Percentiles rank a stretch among this genome's conserved stretches.
phyloP scores from a whole-genome alignment of 2,329 filamentous ascomycete genomes.

The Exophiala sp. region DNA sequence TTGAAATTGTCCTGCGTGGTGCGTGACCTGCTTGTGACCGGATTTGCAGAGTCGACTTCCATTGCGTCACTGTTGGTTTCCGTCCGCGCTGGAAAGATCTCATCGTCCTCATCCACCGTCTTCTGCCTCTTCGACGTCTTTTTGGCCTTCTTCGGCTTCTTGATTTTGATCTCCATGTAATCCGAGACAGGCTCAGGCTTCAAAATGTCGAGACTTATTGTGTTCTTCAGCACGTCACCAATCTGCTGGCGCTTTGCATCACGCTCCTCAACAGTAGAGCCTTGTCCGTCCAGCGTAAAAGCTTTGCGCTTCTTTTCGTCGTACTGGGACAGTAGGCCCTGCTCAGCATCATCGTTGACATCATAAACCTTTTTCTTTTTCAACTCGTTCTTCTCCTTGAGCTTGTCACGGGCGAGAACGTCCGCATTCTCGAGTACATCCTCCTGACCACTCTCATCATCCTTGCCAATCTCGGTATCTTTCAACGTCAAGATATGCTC shows the following conservation, averaged over 20 bases:
- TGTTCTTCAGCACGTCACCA: slow-evolving; percentile 60
- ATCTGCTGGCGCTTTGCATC: slow-evolving; percentile 54
- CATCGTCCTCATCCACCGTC: slow-evolving; percentile 59
- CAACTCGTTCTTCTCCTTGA: slow-evolving; percentile 67
- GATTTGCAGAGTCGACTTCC: slow-evolving; percentile 63
- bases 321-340: slow-evolving; percentile 80
- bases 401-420: slow-evolving; percentile 41
- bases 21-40: slow-evolving; percentile 58
- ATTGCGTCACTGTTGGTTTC: slow-evolving; percentile 54
- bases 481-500: slow-evolving; percentile 95
- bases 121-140: slow-evolving; percentile 71
- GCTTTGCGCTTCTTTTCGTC: slow-evolving; percentile 89
- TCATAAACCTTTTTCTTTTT: slow-evolving; percentile 97
- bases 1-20: slow-evolving; percentile 67
- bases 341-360: slow-evolving; percentile 68
- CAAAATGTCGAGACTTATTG: slow-evolving; percentile 74
- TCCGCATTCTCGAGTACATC: slow-evolving; percentile 67
- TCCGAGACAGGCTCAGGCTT: slow-evolving; percentile 70
- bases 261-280: slow-evolving; percentile 63
- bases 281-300: slow-evolving; percentile 80
- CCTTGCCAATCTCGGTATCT: slow-evolving; percentile 67
- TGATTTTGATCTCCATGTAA: slow-evolving; percentile 90
- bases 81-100: slow-evolving; percentile 43
- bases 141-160: slow-evolving; percentile 87
- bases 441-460: slow-evolving; percentile 74